Evolutionary conservation across 2,329 filamentous ascomycete genomes (phyloP).

Genomic region (Sphaerulina vaccinii): DNA sequence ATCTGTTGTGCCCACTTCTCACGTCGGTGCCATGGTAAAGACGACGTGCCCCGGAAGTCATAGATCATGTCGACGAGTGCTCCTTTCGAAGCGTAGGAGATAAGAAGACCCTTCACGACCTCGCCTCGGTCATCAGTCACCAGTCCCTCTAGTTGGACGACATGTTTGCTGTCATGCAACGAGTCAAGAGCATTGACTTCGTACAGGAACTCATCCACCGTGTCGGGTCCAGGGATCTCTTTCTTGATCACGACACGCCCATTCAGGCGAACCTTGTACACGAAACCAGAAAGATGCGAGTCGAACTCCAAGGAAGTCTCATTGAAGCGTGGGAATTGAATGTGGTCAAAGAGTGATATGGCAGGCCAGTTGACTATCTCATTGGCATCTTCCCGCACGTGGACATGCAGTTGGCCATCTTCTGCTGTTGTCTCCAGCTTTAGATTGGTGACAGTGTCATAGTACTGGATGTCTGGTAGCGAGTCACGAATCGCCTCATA

Average conservation of each 20-base stretch:
- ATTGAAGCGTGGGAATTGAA: constrained; percentile 57
- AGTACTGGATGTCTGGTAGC: constrained; percentile 90
- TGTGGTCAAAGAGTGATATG: constrained; percentile 69
- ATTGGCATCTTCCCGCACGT: constrained; percentile 95
- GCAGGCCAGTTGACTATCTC: constrained; percentile 89
- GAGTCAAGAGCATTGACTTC: constrained; percentile 92
- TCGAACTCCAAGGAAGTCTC: constrained; percentile 81
- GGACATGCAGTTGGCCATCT: constrained; percentile 85
- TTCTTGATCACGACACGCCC: constrained; percentile 83
- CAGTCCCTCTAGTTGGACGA: constrained; percentile 84
- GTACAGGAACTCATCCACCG: constrained; percentile 93
- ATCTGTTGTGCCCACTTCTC: constrained; percentile 92
- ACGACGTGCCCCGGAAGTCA: constrained; percentile 60
- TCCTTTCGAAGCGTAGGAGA: constrained; percentile 81
- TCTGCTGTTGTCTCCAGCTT: constrained; percentile 84
- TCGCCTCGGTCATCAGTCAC: constrained; percentile 76
- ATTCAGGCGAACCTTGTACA: constrained; percentile 81
- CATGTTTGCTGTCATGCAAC: constrained; percentile 68
- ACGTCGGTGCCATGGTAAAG: constrained; percentile 67
- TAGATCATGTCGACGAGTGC: constrained; percentile 89
- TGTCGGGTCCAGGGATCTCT: constrained; percentile 93
- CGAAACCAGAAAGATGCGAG: constrained; percentile 92
- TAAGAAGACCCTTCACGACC: constrained; percentile 81
- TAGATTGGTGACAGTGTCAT: constrained; percentile 91
- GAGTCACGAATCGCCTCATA: constrained; percentile 94